Evolutionary conservation across 2,329 filamentous ascomycete species (phyloP).

Genomic region (Didymella lethalis): DNA sequence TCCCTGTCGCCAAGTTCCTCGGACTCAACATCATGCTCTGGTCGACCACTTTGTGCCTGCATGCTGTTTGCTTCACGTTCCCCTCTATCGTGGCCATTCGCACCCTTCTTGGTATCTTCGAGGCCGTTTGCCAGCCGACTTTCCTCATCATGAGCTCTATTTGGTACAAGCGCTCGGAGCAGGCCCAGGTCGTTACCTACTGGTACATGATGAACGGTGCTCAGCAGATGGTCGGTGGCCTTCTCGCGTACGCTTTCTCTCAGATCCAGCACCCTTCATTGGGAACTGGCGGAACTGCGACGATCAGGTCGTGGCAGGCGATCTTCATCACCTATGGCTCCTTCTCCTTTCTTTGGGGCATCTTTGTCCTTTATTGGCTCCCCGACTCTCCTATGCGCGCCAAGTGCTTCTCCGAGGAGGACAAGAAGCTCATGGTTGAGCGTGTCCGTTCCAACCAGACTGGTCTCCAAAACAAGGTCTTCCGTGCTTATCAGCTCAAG

Average conservation of each 20-base stretch:
- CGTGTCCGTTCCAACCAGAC: constrained; percentile 57
- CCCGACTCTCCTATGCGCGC: constrained; percentile 74
- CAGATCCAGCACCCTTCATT: constrained; percentile 32
- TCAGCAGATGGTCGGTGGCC: constrained; percentile 75
- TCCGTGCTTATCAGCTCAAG: constrained; percentile 62
- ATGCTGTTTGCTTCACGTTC: constrained; percentile 69
- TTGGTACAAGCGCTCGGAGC: constrained; percentile 76
- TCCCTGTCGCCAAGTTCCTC: constrained; percentile 73
- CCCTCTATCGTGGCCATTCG: constrained; percentile 66
- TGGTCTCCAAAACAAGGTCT: constrained; percentile 58
- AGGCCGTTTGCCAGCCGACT: constrained; percentile 72
- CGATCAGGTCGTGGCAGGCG: constrained; percentile 71
- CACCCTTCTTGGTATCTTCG: constrained; percentile 74
- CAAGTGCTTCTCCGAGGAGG: constrained; percentile 71
- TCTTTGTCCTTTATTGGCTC: constrained; percentile 58
- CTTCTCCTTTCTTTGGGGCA: constrained; percentile 69
- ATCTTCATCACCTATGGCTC: constrained; percentile 73
- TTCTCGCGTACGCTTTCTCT: constrained; percentile 64
- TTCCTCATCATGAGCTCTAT: constrained; percentile 73
- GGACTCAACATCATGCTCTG: constrained; percentile 70
- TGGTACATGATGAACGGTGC: constrained; percentile 81
- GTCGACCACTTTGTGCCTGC: constrained; percentile 67
- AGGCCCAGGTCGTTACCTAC: constrained; percentile 70
- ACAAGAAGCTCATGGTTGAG: constrained; percentile 65
- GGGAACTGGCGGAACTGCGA: constrained; percentile 47